Evolutionary conservation across 1,139 yeast species (phyloP).

Genomic region (Yarrowia galli): DNA sequence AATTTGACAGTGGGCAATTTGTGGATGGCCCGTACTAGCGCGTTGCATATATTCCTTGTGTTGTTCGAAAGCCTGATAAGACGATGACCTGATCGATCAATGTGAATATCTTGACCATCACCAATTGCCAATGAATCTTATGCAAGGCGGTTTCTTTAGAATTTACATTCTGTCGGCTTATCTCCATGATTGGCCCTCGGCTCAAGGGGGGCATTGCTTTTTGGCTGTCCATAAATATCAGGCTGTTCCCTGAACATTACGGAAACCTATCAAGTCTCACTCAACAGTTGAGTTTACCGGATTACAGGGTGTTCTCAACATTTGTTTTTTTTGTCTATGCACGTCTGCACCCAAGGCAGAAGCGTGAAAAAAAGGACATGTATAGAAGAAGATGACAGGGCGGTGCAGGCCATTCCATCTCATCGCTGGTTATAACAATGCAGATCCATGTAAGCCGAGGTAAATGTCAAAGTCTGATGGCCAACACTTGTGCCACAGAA

Average conservation of each 20-base stretch:
- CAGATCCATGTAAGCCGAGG: slow-evolving; percentile 10
- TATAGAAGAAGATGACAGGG: neutral
- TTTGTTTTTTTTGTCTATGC: neutral
- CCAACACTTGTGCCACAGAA: neutral
- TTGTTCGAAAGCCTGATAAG: neutral
- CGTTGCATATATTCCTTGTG: neutral
- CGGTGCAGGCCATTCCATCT: slow-evolving; percentile 13
- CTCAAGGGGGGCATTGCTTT: neutral
- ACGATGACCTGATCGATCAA: neutral
- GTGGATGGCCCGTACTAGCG: neutral
- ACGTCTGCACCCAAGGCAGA: neutral
- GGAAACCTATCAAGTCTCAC: slow-evolving; percentile 4
- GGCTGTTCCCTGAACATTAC: neutral
- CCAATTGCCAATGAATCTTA: neutral
- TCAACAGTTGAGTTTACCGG: slow-evolving; percentile 22
- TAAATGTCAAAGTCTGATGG: neutral
- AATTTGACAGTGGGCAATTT: neutral
- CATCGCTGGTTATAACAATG: neutral
- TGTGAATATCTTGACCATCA: neutral
- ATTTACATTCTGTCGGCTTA: slow-evolving; percentile 2
- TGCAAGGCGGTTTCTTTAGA: neutral
- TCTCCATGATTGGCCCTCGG: neutral
- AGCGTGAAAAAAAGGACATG: neutral
- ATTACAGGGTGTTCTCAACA: slow-evolving; percentile 29
- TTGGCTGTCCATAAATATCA: neutral